Evolutionary conservation across 805 yeast species (phyloP).

Genomic region (Spathaspora sp.): DNA sequence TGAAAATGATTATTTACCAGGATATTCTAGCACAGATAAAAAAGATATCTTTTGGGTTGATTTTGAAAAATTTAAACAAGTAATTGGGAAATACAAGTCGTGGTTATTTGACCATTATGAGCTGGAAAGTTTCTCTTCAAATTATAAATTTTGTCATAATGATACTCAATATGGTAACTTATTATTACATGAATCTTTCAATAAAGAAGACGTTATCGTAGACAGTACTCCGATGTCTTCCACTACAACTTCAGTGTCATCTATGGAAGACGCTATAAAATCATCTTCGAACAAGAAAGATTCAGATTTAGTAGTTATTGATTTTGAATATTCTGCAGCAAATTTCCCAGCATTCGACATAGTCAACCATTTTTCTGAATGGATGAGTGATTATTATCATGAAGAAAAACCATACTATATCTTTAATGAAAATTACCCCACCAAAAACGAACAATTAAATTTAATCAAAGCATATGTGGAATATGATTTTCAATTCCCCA

Average conservation of each 20-base stretch:
- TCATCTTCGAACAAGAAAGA: slow-evolving; percentile 32
- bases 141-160: slow-evolving; percentile 84
- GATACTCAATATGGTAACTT: slow-evolving; percentile 97
- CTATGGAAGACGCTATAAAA: slow-evolving; percentile 10
- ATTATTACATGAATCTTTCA: slow-evolving; percentile 56
- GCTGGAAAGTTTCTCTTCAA: slow-evolving; percentile 36
- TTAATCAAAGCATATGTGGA: slow-evolving; percentile 77
- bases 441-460: slow-evolving; percentile 61
- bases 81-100: slow-evolving; percentile 49
- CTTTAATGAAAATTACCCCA: slow-evolving; percentile 61
- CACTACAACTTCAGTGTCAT: background rate
- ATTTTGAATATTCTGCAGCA: slow-evolving; percentile 93
- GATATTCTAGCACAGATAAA: slow-evolving; percentile 26
- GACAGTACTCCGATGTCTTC: slow-evolving; percentile 4
- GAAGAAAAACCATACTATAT: slow-evolving; percentile 49
- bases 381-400: slow-evolving; percentile 93
- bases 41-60: slow-evolving; percentile 40
- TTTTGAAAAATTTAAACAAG: slow-evolving; percentile 47
- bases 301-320: slow-evolving; percentile 79
- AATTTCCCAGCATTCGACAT: slow-evolving; percentile 87
- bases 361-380: slow-evolving; percentile 90
- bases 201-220: slow-evolving; percentile 40
- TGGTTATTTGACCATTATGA: slow-evolving; percentile 61
- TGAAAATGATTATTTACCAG: slow-evolving; percentile 39
- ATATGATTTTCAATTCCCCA: slow-evolving; percentile 42